Conservation (phyloP, 345 rosid species). For the Euphorbia tirucalli region DNA sequence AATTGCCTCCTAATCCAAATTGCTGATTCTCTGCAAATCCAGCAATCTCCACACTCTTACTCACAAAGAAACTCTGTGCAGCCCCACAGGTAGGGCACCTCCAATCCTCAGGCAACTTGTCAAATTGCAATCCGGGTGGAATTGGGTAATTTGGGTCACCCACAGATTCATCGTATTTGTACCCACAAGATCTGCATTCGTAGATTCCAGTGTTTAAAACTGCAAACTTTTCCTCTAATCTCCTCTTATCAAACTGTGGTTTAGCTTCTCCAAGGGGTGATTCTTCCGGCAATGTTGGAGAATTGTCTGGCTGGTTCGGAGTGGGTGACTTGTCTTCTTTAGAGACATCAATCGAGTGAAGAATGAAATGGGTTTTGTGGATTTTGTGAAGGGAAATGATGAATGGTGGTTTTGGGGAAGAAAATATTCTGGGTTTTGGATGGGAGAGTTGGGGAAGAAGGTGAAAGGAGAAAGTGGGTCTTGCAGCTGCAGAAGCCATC, state of each 20-base stretch:
- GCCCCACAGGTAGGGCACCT: constrained; percentile 97
- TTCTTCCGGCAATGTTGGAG: constrained; percentile 14
- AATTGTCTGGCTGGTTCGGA: constrained; percentile 22
- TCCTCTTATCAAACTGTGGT: constrained; percentile 36
- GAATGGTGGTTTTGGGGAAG: constrained; percentile 29
- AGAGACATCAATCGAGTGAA: constrained; percentile 61
- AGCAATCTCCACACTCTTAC: constrained; percentile 94
- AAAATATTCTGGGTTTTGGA: constrained; percentile 15
- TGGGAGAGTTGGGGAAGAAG: constrained; percentile 30
- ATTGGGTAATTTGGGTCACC: constrained; percentile 90
- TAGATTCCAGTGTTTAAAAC: constrained; percentile 91
- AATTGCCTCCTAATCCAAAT: constrained; percentile 78
- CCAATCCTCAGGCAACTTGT: constrained; percentile 84
- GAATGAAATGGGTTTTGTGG: constrained; percentile 23
- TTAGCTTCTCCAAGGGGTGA: constrained; percentile 10
- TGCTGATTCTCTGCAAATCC: constrained; percentile 98
- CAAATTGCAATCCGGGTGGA: constrained; percentile 81
- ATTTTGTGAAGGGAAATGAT: constrained; percentile 22
- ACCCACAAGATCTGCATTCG: constrained; percentile 95
- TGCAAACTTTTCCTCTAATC: constrained; percentile 88
- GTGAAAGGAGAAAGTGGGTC: constrained; percentile 59
- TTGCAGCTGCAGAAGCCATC: constrained; percentile 71
- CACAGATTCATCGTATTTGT: constrained; percentile 77
- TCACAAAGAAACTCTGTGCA: constrained; percentile 72
- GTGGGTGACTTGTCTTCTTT: constrained; percentile 58